Percentiles rank a stretch among this genome's conserved stretches.
phyloP scores from a whole-genome alignment of 495 filamentous ascomycete species.

The Penicillium waksmanii region DNA sequence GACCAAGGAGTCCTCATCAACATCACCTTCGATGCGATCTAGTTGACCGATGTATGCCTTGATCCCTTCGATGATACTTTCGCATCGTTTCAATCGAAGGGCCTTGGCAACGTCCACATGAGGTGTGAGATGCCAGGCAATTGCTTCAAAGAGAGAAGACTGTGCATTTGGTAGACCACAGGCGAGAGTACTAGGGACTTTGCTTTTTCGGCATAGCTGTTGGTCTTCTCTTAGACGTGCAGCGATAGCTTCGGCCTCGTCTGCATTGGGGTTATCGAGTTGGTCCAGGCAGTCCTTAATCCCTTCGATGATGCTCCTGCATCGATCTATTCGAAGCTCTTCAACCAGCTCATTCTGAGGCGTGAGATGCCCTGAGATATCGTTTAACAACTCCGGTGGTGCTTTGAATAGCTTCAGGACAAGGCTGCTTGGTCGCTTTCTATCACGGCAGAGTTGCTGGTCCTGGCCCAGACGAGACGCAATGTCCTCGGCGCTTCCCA shows the following conservation, averaged over 20 bases:
- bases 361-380: too few species aligned
- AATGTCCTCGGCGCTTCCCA: too few species aligned
- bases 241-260: constrained; percentile 17
- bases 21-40: background rate
- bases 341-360: too few species aligned
- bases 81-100: constrained; percentile 24
- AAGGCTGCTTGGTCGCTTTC: too few species aligned
- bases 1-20: too few species aligned
- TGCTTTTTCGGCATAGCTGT: constrained; percentile 23
- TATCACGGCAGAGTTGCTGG: too few species aligned
- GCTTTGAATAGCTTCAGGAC: too few species aligned
- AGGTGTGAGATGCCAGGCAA: constrained; percentile 30
- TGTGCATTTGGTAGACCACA: constrained; percentile 19
- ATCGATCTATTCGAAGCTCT: too few species aligned
- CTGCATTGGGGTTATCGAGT: too few species aligned
- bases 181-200: constrained; percentile 29
- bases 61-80: constrained; percentile 37
- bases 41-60: constrained; percentile 28
- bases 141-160: constrained; percentile 15
- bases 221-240: constrained; percentile 28
- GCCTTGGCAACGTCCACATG: constrained; percentile 17
- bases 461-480: too few species aligned
- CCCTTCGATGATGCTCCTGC: background rate
- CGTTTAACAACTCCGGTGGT: too few species aligned
- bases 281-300: constrained; percentile 5